Conservation (phyloP, 1,284 basidiomycete genomes). For the Leccinum griseonigrum region DNA sequence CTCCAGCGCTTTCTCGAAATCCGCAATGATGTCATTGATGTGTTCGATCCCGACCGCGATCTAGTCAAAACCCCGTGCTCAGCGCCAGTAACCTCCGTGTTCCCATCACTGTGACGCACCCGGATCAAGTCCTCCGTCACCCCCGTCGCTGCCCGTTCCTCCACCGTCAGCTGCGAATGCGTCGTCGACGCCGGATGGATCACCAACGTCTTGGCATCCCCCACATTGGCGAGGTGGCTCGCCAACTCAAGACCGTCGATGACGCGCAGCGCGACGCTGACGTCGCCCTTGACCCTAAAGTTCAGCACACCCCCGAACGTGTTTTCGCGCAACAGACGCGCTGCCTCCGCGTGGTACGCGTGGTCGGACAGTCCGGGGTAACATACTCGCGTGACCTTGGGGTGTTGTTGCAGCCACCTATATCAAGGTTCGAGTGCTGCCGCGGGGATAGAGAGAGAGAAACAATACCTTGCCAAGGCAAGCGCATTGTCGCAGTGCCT, state of each 20-base stretch:
- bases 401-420: conserved; percentile 68
- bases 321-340: conserved; percentile 55
- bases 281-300: conserved; percentile 77
- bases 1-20: conserved; percentile 55
- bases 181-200: conserved; percentile 86
- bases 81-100: too few species aligned
- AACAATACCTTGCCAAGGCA: conserved; percentile 56
- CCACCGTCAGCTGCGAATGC: conserved; percentile 72
- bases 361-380: conserved; percentile 77
- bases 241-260: conserved; percentile 69
- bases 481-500: conserved; percentile 77
- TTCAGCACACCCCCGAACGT: conserved; percentile 77
- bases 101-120: conserved; percentile 39
- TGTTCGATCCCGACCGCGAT: conserved; percentile 72
- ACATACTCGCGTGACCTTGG: conserved; percentile 76
- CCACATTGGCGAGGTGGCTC: conserved; percentile 77
- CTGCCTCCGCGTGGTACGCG: conserved; percentile 59
- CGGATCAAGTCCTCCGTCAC: conserved; percentile 81
- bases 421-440: conserved; percentile 26
- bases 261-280: conserved; percentile 55
- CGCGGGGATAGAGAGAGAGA: not conserved
- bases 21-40: conserved; percentile 83
- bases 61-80: not conserved
- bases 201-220: conserved; percentile 81
- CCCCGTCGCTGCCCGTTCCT: conserved; percentile 69